A percentile compares a stretch with the other conserved stretches of the same genome.
Conservation (phyloP, 2,329 filamentous ascomycete species). For the Hymenoscyphus occultus region DNA sequence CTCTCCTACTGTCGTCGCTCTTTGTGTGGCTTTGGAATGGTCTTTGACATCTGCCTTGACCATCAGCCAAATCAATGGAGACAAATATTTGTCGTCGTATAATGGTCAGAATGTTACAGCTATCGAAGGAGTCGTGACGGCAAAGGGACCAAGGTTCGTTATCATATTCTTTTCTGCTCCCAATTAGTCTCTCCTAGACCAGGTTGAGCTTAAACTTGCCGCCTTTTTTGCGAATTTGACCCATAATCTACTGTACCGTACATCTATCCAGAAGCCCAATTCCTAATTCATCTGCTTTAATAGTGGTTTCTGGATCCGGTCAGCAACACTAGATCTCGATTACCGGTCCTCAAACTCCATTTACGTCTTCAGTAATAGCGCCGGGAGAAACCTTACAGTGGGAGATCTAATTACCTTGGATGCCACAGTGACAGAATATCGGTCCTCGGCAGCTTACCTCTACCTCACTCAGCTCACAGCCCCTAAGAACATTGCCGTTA, state of each 20-base stretch:
- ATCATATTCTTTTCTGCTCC: background rate
- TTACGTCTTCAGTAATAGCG: constrained; percentile 58
- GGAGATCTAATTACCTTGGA: constrained; percentile 62
- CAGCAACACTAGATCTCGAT: constrained; percentile 54
- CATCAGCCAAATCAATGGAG: constrained; percentile 64
- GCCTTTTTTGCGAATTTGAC: too few relatives aligned
- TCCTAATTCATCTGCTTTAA: background rate
- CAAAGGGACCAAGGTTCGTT: constrained; percentile 46
- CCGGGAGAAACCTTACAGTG: constrained; percentile 51
- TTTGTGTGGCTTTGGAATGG: constrained; percentile 6
- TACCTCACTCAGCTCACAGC: constrained; percentile 61
- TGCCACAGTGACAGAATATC: constrained; percentile 58
- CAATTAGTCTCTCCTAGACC: background rate
- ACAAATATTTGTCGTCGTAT: constrained; percentile 60
- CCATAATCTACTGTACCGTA: too few relatives aligned
- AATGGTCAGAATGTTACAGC: constrained; percentile 53
- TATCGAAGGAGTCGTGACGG: constrained; percentile 64
- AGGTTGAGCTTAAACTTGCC: too few relatives aligned
- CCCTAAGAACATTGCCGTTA: constrained; percentile 51
- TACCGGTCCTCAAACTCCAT: constrained; percentile 60
- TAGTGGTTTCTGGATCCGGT: constrained; percentile 63
- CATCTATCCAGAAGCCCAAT: too few relatives aligned
- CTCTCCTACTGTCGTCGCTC: constrained; percentile 5
- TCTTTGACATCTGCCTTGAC: constrained; percentile 39
- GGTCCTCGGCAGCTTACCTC: constrained; percentile 46